These are phyloP conservation scores for Helenozyma baotianmanensis DNA, from an alignment of 805 yeast genomes.

Conservation along the genomic window DNA sequence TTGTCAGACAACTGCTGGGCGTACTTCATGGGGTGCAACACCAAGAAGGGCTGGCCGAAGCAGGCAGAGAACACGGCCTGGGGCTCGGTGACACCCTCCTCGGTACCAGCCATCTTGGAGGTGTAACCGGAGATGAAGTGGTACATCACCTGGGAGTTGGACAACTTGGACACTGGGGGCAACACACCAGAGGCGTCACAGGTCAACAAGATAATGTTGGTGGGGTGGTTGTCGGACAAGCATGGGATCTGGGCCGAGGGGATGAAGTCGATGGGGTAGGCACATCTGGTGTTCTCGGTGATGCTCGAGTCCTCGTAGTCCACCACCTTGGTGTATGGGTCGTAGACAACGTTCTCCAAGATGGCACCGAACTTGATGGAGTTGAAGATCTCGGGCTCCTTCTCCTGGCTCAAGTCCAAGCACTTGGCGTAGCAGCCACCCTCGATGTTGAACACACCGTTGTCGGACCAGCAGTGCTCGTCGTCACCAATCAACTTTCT, in stretches of 20 bases:
- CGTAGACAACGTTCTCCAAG: slow-evolving; percentile 87
- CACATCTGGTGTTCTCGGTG: slow-evolving; percentile 98
- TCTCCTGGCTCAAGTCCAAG: slow-evolving; percentile 80
- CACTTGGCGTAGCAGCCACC: slow-evolving; percentile 99
- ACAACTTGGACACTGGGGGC: slow-evolving; percentile 92
- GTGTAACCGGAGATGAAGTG: slow-evolving; percentile 98
- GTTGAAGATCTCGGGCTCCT: slow-evolving; percentile 96
- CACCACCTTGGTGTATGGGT: slow-evolving; percentile 71
- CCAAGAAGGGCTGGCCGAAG: slow-evolving; percentile 98
- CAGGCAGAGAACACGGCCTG: slow-evolving; percentile 97
- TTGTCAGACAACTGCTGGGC: slow-evolving; percentile 94
- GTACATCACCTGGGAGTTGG: slow-evolving; percentile 97
- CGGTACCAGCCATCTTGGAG: slow-evolving; percentile 99
- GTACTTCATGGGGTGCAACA: slow-evolving; percentile 95
- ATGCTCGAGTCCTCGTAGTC: slow-evolving; percentile 78
- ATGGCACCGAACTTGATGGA: slow-evolving; percentile 94
- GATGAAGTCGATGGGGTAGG: slow-evolving; percentile 95
- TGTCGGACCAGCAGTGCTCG: slow-evolving; percentile 98
- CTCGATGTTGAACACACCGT: slow-evolving; percentile 98
- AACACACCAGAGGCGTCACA: slow-evolving; percentile 98
- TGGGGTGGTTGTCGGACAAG: slow-evolving; percentile 83
- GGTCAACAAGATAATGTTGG: slow-evolving; percentile 85
- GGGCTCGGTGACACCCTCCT: slow-evolving; percentile 97
- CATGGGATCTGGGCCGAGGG: slow-evolving; percentile 97
- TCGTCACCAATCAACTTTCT: slow-evolving; percentile 95